phyloP scores from a whole-genome alignment of 2,329 filamentous ascomycete genomes.

The Calonectria ilicicola region DNA sequence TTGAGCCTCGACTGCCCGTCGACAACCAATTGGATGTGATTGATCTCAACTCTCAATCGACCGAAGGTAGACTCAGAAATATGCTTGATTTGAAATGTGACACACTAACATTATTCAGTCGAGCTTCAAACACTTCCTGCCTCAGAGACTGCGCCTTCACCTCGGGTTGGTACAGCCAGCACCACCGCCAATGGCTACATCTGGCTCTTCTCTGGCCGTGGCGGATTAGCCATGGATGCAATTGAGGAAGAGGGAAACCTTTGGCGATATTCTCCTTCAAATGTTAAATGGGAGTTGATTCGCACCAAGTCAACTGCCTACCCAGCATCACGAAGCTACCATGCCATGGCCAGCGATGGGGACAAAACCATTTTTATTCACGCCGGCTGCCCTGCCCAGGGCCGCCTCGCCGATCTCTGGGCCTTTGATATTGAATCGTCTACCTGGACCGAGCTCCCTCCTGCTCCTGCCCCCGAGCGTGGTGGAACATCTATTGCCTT shows the following conservation, averaged over 20 bases:
- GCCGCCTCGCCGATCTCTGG: constrained; percentile 71
- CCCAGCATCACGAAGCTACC: constrained; percentile 68
- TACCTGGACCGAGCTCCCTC: constrained; percentile 62
- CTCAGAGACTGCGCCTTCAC: constrained; percentile 52
- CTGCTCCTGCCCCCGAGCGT: constrained; percentile 63
- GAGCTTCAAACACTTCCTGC: constrained; percentile 33
- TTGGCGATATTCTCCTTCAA: constrained; percentile 63
- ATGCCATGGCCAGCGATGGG: constrained; percentile 56
- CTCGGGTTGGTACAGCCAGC: constrained; percentile 68
- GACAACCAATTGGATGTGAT: constrained; percentile 61
- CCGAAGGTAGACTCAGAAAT: constrained; percentile 3
- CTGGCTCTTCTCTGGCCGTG: constrained; percentile 73
- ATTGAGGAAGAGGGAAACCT: constrained; percentile 69
- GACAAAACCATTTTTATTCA: constrained; percentile 66
- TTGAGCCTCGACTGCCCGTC: constrained; percentile 62
- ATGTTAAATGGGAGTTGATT: constrained; percentile 59
- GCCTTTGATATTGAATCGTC: constrained; percentile 58
- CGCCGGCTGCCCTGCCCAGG: constrained; percentile 69
- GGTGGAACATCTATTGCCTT: constrained; percentile 58
- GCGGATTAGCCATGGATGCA: constrained; percentile 69
- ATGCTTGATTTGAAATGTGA: too few relatives aligned
- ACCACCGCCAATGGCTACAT: constrained; percentile 59
- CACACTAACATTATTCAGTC: not conserved
- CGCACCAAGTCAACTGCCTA: constrained; percentile 52
- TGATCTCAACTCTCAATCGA: constrained; percentile 33